Evolutionary conservation across 805 yeast species (phyloP), one percentile per base, ranked within the genome.

Genomic region (Lachancea sp.): DNA sequence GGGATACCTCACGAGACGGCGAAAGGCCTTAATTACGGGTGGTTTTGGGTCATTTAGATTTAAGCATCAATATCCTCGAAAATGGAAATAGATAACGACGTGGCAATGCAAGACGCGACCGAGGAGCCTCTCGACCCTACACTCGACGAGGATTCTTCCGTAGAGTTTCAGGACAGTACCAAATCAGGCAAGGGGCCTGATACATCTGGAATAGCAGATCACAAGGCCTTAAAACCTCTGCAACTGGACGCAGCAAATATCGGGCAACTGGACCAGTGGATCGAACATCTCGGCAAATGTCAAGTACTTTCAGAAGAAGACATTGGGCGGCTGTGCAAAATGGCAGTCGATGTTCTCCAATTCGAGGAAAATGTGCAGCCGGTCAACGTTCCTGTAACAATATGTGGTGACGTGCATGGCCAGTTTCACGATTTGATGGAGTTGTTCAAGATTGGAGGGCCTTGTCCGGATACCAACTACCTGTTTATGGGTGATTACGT

Each of bases 401-500:
- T 89, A 49, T 90, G 97, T 70, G 97, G 97, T 51, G 97, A 88
- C 64, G 90, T 88, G 40, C 97, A 88, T 60, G 97, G 97, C 29
- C 97, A 88, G 64, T 89, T 88, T 62, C 96, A 89, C 61, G 97
- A 88, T 68, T 70, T 88, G 61, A 83, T 87, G 80, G 96, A 88
- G 63, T 70, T 88, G 44, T 89, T 88, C 65, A 85, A 86, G 56
- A 88, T 88, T 55, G 96, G 96, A 31, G 96, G 96, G 12, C 89
- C 89, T 36, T 83, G 90, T 51, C 97, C 97, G 0, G 87, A 78
- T 50, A 88, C 96, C 8, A 87, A 85, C 62, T 88, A 88, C 61
- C 63, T 88, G 46, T 88, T 88, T 54, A 77, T 88, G 85, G 88
- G 88, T 48, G 96, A 88, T 64, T 88, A 88, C 60, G 97, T 88